A percentile compares a stretch with the other conserved stretches of the same genome.
Evolutionary conservation across 2,329 filamentous ascomycete species (phyloP).

Genomic region (Talaromyces pinophilus): DNA sequence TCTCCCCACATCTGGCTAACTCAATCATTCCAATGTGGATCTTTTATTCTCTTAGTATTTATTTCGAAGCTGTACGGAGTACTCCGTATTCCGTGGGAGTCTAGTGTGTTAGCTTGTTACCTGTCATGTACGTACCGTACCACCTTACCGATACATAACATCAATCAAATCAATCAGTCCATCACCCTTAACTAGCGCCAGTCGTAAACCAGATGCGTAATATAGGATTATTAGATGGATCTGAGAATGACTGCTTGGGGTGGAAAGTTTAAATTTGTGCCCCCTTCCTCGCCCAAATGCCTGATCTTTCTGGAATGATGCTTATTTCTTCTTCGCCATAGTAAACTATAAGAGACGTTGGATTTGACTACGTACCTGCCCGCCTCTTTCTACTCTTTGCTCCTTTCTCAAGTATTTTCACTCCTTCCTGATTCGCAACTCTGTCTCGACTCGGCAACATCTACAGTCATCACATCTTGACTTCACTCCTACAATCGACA

Average conservation of each 20-base stretch:
- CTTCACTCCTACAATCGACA: neutral
- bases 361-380: neutral
- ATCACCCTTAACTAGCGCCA: constrained; percentile 2
- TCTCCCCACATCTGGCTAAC: constrained; percentile 20
- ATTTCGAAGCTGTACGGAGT: neutral
- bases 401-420: neutral
- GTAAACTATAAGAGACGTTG: neutral
- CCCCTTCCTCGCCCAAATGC: constrained; percentile 9
- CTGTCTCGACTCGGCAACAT: neutral
- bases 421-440: neutral
- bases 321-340: constrained; percentile 6
- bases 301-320: constrained; percentile 12
- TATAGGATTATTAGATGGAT: constrained; percentile 13
- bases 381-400: neutral
- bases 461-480: neutral
- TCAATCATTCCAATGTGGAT: constrained; percentile 13
- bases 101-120: constrained; percentile 20
- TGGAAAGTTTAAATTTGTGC: constrained; percentile 13
- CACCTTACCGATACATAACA: constrained; percentile 10
- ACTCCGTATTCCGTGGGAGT: neutral
- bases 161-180: neutral
- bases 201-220: constrained; percentile 11
- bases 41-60: constrained; percentile 1
- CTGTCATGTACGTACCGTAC: constrained; percentile 22
- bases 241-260: constrained; percentile 15